Base-by-base conservation (phyloP, 768 basidiomycete genomes). In the Trametes elegans region DNA sequence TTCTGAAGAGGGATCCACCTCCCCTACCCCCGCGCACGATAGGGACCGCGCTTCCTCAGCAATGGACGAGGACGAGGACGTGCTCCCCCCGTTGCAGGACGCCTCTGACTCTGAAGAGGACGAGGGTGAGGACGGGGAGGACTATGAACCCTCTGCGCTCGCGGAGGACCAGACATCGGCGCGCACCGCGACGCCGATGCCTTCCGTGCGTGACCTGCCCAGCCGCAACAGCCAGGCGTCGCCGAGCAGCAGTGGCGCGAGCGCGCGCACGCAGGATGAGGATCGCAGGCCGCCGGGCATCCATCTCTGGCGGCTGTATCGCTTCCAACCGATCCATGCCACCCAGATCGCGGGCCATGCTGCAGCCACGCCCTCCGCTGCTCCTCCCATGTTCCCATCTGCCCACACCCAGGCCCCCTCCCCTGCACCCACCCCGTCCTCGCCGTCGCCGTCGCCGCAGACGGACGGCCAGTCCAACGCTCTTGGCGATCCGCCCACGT, bases 301-400 rank as follows among this genome's bases (percentile, higher is more conserved):
- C 53, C 91, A 91, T 64, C 88, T 88, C 82, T 91, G 90, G 90
- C 75, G 89, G 51, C 70, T 90, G 62, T 90, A 90, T 65, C 80
- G 88, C n/a, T 91, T 90, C 73, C 87, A 86, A 7, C 77, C 88
- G 34, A 85, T 90, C 60, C 60, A 71, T 13, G 73, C 78, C 16
- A 53, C 26, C 24, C 66, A 65, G 21, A 59, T 58, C 46, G 28
- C 61, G 42, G 48, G 59, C 19, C 59, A 62, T 43, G 62, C 65
- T 32, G 41, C 57, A n/a, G 19, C 64, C 59, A 57, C 67, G 53
- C 58, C 70, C 36, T 24, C 65, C 51, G 59, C 62, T 10, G 51
- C 48, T 28, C 27, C 58, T 18, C 46, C 59, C 27, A 36, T 60
- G 32, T 28, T 49, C 57, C 46, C 50, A 35, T n/a, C n/a, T n/a